Percentiles rank a stretch among this genome's conserved stretches.
phyloP scores from a whole-genome alignment of 139 green algal species.

The Auxenochlorella pyrenoidosa region DNA sequence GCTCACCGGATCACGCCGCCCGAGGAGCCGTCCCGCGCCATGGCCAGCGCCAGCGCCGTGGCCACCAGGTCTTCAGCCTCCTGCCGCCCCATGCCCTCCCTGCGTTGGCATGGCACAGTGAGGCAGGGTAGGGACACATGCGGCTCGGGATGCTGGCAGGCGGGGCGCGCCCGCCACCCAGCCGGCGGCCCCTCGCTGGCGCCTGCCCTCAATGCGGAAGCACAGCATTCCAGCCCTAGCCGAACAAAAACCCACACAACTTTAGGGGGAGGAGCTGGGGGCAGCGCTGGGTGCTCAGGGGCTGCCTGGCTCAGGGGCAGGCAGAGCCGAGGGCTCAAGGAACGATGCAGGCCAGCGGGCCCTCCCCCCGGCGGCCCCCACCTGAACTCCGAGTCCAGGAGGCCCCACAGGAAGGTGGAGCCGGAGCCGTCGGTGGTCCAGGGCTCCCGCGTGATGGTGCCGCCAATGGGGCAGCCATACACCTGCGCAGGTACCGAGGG shows the following conservation, averaged over 20 bases:
- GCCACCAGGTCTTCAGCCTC: slow-evolving; percentile 83
- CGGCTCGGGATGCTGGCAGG: too few species aligned
- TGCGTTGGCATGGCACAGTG: slow-evolving; percentile 4
- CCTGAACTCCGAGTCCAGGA: slow-evolving; percentile 83
- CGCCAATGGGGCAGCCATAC: slow-evolving; percentile 89
- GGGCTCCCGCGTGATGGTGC: slow-evolving; percentile 76
- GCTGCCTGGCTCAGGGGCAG: too few species aligned
- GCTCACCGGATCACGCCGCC: slow-evolving; percentile 80
- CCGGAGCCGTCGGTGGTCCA: slow-evolving; percentile 94
- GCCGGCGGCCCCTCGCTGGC: too few species aligned
- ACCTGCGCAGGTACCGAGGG: slow-evolving; percentile 52
- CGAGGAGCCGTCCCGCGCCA: slow-evolving; percentile 81
- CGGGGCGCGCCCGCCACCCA: too few species aligned
- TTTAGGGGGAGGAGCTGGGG: too few species aligned
- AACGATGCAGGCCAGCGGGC: too few species aligned
- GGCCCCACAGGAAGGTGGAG: slow-evolving; percentile 92
- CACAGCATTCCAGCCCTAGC: too few species aligned
- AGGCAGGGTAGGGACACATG: neutral
- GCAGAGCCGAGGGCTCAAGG: too few species aligned
- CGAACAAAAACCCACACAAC: too few species aligned
- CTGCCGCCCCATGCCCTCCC: slow-evolving; percentile 78
- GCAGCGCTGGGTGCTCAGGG: too few species aligned
- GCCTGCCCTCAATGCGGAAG: too few species aligned
- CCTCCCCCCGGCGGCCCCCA: too few species aligned
- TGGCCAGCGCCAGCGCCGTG: slow-evolving; percentile 81